phyloP scores from a whole-genome alignment of 768 basidiomycete species.

The Amylocystis lapponica region DNA sequence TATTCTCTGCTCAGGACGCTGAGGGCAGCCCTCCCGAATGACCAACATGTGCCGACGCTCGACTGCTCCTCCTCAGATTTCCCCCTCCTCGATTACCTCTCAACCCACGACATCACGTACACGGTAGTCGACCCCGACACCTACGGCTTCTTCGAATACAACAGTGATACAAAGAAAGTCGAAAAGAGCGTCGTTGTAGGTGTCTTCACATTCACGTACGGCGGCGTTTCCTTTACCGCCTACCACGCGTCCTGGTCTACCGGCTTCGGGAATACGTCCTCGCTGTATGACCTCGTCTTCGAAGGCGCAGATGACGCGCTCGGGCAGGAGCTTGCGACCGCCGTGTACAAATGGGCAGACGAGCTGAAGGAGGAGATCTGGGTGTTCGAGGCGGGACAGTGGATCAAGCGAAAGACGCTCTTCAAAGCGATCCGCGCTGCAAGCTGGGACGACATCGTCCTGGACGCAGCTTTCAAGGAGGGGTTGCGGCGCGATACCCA shows the following conservation, averaged over 20 bases:
- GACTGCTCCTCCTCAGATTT: background rate
- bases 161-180: background rate
- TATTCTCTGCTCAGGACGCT: background rate
- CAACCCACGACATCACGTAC: background rate
- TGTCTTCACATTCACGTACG: constrained; percentile 5
- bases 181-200: constrained; percentile 2
- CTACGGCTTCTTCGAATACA: constrained; percentile 2
- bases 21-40: background rate
- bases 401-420: constrained; percentile 25
- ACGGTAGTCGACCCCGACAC: background rate
- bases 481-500: constrained; percentile 30
- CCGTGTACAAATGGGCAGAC: constrained; percentile 10
- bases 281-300: constrained; percentile 9
- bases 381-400: constrained; percentile 31
- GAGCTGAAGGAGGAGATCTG: constrained; percentile 26
- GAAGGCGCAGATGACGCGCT: constrained; percentile 6
- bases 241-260: constrained; percentile 11
- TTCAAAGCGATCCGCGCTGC: constrained; percentile 22
- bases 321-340: constrained; percentile 8
- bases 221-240: constrained; percentile 2
- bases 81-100: background rate
- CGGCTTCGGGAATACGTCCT: background rate
- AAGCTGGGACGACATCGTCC: constrained; percentile 30
- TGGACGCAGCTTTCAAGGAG: constrained; percentile 28
- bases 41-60: background rate